Conservation (phyloP, 1,139 yeast species). For the Geotrichum candidum region DNA sequence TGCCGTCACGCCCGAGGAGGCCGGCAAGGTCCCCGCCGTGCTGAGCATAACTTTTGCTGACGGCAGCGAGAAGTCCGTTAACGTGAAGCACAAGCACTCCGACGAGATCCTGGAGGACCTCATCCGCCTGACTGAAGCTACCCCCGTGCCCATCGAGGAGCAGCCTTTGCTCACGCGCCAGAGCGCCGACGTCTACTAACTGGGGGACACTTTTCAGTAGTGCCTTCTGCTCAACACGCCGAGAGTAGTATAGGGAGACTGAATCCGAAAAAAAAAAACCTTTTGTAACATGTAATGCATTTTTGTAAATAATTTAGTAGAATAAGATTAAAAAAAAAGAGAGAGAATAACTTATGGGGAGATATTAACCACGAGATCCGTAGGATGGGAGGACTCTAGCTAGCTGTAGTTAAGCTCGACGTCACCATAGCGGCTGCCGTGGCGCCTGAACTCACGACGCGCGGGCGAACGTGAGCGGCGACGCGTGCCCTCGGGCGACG, state of each 20-base stretch:
- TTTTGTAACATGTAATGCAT: background rate
- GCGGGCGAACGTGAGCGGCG: background rate
- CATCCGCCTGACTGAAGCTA: slow-evolving; percentile 36
- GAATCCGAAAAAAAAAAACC: background rate
- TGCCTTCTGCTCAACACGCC: background rate
- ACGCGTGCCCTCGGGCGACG: slow-evolving; percentile 3
- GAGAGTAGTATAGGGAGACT: background rate
- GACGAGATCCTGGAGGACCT: slow-evolving; percentile 39
- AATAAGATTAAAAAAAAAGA: background rate
- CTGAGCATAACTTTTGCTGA: slow-evolving; percentile 33
- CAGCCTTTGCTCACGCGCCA: slow-evolving; percentile 20
- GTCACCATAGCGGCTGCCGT: slow-evolving; percentile 7
- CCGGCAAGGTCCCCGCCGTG: slow-evolving; percentile 43
- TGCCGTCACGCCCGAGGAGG: slow-evolving; percentile 41
- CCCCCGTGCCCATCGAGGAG: slow-evolving; percentile 32
- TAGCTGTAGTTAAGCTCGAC: slow-evolving; percentile 13
- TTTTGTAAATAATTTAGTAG: slow-evolving; percentile 8
- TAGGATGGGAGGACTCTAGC: background rate
- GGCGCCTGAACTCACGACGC: slow-evolving; percentile 1
- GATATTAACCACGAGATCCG: background rate
- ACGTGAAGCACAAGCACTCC: slow-evolving; percentile 38
- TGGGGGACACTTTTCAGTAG: background rate
- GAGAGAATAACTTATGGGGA: background rate
- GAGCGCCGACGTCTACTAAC: slow-evolving; percentile 8
- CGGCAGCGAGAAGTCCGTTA: slow-evolving; percentile 35